phyloP scores from a whole-genome alignment of 768 basidiomycete genomes.

The Lactarius quietus region DNA sequence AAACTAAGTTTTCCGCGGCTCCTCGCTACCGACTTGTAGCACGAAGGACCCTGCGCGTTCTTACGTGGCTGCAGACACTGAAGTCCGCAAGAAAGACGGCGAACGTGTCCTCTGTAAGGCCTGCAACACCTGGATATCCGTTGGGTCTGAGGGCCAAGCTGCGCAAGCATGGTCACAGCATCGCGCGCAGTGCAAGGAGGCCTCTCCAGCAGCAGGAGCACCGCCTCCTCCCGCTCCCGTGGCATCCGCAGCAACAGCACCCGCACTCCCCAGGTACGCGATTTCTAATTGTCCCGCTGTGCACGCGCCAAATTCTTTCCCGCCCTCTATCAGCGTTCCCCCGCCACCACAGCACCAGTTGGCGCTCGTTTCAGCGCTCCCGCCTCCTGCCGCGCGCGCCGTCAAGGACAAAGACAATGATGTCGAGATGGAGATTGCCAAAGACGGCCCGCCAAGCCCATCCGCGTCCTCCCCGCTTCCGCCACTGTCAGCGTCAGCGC shows the following conservation, averaged over 20 bases:
- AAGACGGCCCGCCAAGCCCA: constrained; percentile 11
- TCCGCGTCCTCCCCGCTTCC: constrained; percentile 10
- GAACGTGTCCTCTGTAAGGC: constrained; percentile 66
- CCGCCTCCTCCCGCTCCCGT: constrained; percentile 8
- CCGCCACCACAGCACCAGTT: constrained; percentile 36
- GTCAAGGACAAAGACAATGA: constrained; percentile 9
- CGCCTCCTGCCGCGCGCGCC: constrained; percentile 18
- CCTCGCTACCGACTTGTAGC: constrained; percentile 39
- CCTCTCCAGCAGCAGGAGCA: constrained; percentile 12
- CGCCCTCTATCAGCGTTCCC: constrained; percentile 29
- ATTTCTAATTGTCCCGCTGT: not conserved
- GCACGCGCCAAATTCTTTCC: not conserved
- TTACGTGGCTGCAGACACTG: constrained; percentile 55
- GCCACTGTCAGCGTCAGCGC: not conserved
- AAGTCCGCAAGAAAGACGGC: constrained; percentile 71
- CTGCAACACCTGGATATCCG: constrained; percentile 65
- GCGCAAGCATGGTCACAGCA: constrained; percentile 66
- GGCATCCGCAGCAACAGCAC: not conserved
- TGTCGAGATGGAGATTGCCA: not conserved
- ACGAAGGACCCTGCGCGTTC: constrained; percentile 55
- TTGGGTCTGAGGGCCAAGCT: constrained; percentile 62
- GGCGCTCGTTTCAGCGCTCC: constrained; percentile 32
- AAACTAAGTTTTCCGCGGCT: constrained; percentile 29
- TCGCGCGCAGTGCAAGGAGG: constrained; percentile 51
- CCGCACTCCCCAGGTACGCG: constrained; percentile 14